A percentile compares a stretch with the other conserved stretches of the same genome.
These are phyloP conservation scores for Fusarium anguioides DNA, from an alignment of 2,329 filamentous ascomycete species.

Conservation along the genomic window DNA sequence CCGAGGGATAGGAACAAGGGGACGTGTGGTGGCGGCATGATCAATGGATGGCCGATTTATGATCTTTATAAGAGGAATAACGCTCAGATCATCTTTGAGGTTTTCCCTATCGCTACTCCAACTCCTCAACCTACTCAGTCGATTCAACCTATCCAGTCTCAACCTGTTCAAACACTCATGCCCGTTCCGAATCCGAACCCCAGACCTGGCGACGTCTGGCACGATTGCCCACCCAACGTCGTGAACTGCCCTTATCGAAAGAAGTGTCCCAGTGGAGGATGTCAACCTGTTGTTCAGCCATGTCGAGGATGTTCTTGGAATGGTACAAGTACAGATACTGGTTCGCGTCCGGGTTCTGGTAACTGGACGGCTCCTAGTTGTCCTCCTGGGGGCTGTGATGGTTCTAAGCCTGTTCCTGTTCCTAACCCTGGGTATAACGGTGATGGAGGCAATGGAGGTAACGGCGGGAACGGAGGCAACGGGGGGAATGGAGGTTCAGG, in stretches of 20 bases:
- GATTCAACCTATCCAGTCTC: not conserved
- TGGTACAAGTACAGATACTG: not conserved
- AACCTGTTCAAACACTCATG: constrained; percentile 2
- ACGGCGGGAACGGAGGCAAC: not conserved
- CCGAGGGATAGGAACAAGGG: constrained; percentile 29
- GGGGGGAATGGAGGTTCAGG: too few relatives aligned
- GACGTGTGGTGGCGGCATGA: constrained; percentile 29
- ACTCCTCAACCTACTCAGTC: constrained; percentile 4
- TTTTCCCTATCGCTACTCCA: constrained; percentile 9
- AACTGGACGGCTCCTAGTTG: constrained; percentile 38
- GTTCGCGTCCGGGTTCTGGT: not conserved
- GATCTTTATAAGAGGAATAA: constrained; percentile 38
- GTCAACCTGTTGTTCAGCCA: constrained; percentile 27
- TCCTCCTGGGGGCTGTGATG: constrained; percentile 27
- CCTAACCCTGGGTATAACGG: constrained; percentile 4
- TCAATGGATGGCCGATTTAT: constrained; percentile 33
- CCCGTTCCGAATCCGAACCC: not conserved
- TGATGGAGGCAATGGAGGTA: not conserved
- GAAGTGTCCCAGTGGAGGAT: constrained; percentile 28
- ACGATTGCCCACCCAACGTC: constrained; percentile 32
- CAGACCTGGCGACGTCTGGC: constrained; percentile 32
- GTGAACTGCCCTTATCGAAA: constrained; percentile 36
- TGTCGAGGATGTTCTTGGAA: constrained; percentile 27
- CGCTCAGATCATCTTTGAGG: constrained; percentile 21
- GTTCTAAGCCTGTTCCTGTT: constrained; percentile 16